Evolutionary conservation across 768 basidiomycete species (phyloP), one percentile per base, ranked within the genome.

Genomic region (Dioszegia hungarica): DNA sequence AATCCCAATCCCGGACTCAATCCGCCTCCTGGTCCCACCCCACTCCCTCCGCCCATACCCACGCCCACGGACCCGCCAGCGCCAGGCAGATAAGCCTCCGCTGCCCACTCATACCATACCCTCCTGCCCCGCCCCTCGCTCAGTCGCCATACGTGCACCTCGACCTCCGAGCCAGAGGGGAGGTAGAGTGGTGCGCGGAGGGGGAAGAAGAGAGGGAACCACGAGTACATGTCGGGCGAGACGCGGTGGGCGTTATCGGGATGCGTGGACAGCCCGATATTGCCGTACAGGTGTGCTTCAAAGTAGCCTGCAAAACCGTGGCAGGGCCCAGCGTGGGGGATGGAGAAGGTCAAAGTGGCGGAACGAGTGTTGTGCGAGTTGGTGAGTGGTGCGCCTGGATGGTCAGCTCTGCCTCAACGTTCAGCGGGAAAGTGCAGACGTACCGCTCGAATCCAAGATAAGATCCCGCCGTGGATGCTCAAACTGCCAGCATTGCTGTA

Each of bases 81-180:
- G 17, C 86, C 79, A 4, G 88, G 83, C 50, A 98, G 79, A 79
- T 89, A 98, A 17, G 90, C 86, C 69, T 97, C 93, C 0, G 91
- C 92, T 70, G 88, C 86, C 95, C 95, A 99, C 77, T 98, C 95
- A 77, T 98, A 98, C 95, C 95, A 99, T 14, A 99, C 89, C 47
- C 73, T 74, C 12, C 70, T 70, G 64, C 88, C 86, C 17, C 85
- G 84, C 54, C 86, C 82, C 75, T 88, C 89, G 1, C 91, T 94
- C 61, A 95, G 77, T 24, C 95, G 85, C 93, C 95, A 99, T 25
- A 99, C 83, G 22, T 88, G 88, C 3, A 97, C 89, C 58, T 90
- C 87, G 12, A 99, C 79, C 70, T 99, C 95, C 17, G 89, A 87
- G 69, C 90, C 87, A 66, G 86, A 86, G 14, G 95, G 95, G 0